Evolutionary conservation across 495 filamentous ascomycete genomes (phyloP).

Genomic region (Tuber umbilicatum): DNA sequence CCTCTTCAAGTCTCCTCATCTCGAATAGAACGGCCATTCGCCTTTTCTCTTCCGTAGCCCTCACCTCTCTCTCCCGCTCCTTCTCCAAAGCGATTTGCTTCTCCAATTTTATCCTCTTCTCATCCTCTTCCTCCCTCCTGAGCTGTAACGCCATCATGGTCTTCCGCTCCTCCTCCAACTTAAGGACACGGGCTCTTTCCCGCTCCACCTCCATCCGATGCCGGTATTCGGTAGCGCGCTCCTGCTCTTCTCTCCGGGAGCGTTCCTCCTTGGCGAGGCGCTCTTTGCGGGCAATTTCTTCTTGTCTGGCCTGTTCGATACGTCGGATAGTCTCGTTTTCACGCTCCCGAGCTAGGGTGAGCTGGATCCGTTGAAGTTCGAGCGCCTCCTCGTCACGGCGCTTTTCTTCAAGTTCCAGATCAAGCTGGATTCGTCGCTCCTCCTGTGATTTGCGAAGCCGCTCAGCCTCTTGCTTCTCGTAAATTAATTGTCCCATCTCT

Average conservation of each 20-base stretch:
- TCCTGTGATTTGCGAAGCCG: conserved; percentile 4
- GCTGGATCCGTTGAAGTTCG: background rate
- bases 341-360: background rate
- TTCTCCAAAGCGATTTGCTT: conserved; percentile 4
- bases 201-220: conserved; percentile 19
- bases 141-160: conserved; percentile 12
- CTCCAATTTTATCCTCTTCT: conserved; percentile 12
- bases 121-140: conserved; percentile 19
- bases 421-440: conserved; percentile 6
- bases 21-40: background rate
- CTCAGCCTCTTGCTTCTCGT: background rate
- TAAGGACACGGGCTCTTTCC: conserved; percentile 15
- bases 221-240: conserved; percentile 11
- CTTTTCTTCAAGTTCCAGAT: conserved; percentile 13
- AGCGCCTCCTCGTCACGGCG: conserved; percentile 23
- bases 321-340: conserved; percentile 3
- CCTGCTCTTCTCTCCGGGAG: conserved; percentile 20
- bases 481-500: background rate
- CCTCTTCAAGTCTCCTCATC: conserved; percentile 8
- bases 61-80: background rate
- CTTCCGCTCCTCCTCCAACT: conserved; percentile 23
- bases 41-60: conserved; percentile 11
- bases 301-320: background rate
- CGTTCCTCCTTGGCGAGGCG: conserved; percentile 21
- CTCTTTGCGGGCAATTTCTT: conserved; percentile 3